Evolutionary conservation across 2,329 filamentous ascomycete genomes (phyloP).

Genomic region (Penicillium aurantiogriseum): DNA sequence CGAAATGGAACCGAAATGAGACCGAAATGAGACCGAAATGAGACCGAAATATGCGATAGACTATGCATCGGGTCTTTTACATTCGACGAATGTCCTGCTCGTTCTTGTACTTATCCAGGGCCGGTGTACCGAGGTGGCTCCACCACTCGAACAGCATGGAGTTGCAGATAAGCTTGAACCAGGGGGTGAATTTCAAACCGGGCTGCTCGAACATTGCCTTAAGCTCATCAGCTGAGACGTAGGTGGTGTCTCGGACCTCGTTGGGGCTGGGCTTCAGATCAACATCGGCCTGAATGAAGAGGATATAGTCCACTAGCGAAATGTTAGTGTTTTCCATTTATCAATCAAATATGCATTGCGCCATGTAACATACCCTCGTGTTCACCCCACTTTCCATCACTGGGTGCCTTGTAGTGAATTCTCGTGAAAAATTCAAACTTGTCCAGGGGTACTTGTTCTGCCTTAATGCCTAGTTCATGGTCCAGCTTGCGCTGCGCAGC

Average conservation of each 20-base stretch:
- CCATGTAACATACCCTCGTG: conserved; percentile 73
- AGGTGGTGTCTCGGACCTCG: conserved; percentile 81
- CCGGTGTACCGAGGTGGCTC: conserved; percentile 71
- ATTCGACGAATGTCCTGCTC: conserved; percentile 88
- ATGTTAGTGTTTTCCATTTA: not conserved
- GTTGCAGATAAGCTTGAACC: conserved; percentile 99
- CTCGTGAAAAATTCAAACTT: conserved; percentile 91
- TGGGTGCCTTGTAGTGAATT: conserved; percentile 97
- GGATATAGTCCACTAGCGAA: conserved; percentile 80
- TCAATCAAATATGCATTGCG: not conserved
- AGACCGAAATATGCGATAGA: not conserved
- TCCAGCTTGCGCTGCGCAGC: conserved; percentile 91
- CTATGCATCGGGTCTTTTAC: conserved; percentile 39
- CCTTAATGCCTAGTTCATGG: conserved; percentile 90
- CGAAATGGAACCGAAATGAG: not conserved
- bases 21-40: conserved; percentile 2
- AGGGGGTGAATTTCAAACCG: conserved; percentile 83
- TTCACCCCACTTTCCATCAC: conserved; percentile 97
- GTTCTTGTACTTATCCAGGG: conserved; percentile 79
- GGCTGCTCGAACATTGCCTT: conserved; percentile 82
- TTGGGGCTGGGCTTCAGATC: conserved; percentile 79
- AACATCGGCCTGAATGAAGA: conserved; percentile 95
- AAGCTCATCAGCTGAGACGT: conserved; percentile 77
- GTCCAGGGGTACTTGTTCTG: conserved; percentile 82
- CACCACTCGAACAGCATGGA: conserved; percentile 99